Conservation (phyloP, 1,284 basidiomycete genomes). For the Gymnopus androsaceus region DNA sequence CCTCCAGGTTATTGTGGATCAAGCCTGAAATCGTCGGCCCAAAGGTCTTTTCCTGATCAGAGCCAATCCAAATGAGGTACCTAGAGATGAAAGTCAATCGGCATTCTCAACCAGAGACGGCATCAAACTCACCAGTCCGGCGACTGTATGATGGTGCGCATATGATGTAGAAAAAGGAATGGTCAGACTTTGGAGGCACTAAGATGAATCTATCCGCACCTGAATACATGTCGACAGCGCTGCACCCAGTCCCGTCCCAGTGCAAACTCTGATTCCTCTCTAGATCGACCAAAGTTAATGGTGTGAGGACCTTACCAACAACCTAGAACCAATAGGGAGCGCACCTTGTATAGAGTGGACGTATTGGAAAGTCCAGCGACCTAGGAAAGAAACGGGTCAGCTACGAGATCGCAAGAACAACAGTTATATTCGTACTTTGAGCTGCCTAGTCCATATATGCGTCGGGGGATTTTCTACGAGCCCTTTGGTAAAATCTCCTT, state of each 20-base stretch:
- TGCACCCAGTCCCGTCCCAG: conserved; percentile 79
- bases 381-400: conserved; percentile 30
- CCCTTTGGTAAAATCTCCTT: conserved; percentile 68
- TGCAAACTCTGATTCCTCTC: conserved; percentile 80
- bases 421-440: conserved; percentile 56
- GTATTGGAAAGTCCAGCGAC: conserved; percentile 81
- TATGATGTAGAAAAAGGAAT: neutral
- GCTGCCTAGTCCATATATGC: conserved; percentile 66
- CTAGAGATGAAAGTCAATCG: conserved; percentile 32
- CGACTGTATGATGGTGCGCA: conserved; percentile 37
- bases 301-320: neutral
- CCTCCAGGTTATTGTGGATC: conserved; percentile 57
- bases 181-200: neutral
- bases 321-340: neutral
- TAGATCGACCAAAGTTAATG: too few species aligned
- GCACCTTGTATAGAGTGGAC: conserved; percentile 64
- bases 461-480: conserved; percentile 63
- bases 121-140: conserved; percentile 53
- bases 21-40: conserved; percentile 74
- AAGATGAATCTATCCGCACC: conserved; percentile 29
- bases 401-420: neutral
- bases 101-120: neutral
- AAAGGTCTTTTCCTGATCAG: conserved; percentile 80
- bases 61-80: conserved; percentile 74
- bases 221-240: conserved; percentile 79